These are phyloP conservation scores for Rhizophagus clarus DNA, from an alignment of 192 early-diverging fungal genomes.

Conservation along the genomic window DNA sequence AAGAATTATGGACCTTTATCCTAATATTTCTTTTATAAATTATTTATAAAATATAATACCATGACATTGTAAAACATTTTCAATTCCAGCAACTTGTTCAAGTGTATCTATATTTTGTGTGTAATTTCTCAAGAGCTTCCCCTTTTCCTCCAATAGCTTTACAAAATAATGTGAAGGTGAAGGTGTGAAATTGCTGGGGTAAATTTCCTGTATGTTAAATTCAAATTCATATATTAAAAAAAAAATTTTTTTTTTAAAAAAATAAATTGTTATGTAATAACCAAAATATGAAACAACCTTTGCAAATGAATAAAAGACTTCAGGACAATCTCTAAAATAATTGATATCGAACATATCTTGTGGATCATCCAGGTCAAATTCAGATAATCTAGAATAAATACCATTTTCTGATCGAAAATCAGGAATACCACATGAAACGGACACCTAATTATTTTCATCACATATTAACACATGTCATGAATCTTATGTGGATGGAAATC, in stretches of 20 bases:
- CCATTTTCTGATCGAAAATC: conserved; percentile 94
- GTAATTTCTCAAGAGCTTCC: conserved; percentile 90
- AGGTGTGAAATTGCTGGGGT: conserved; percentile 85
- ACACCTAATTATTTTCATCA: conserved; percentile 49
- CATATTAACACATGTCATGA: conserved; percentile 3
- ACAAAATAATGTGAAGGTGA: conserved; percentile 88
- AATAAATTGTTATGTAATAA: neutral
- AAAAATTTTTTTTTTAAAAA: neutral
- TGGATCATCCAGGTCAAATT: conserved; percentile 90
- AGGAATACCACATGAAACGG: conserved; percentile 95
- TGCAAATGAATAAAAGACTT: conserved; percentile 97
- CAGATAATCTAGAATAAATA: conserved; percentile 87
- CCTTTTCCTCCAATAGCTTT: conserved; percentile 82
- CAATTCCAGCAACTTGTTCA: conserved; percentile 85
- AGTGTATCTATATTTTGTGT: conserved; percentile 98
- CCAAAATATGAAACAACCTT: conserved; percentile 39
- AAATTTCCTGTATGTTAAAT: conserved; percentile 64
- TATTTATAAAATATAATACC: conserved; percentile 49
- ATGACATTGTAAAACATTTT: conserved; percentile 85
- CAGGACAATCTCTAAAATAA: conserved; percentile 83
- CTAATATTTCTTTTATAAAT: neutral
- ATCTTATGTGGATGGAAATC: neutral
- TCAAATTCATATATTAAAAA: conserved; percentile 20
- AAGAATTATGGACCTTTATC: neutral
- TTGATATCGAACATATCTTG: conserved; percentile 96